phyloP scores from a whole-genome alignment of 306 rosid genomes.

The Cucumis cinereus region DNA sequence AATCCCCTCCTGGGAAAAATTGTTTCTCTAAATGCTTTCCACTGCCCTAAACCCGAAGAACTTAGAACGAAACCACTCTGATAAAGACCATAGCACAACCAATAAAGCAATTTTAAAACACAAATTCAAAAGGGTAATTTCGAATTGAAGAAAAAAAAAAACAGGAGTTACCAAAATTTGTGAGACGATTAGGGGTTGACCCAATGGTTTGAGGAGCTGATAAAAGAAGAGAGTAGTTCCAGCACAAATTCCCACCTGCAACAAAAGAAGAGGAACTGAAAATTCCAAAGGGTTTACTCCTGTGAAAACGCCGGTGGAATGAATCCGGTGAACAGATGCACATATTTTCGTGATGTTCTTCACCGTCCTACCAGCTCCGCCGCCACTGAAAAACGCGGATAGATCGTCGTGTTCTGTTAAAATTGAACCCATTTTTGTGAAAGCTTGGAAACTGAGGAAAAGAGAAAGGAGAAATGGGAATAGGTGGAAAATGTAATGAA shows the following conservation, averaged over 20 bases:
- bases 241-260: conserved; percentile 10
- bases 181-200: conserved; percentile 13
- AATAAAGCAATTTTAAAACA: not conserved
- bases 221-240: conserved; percentile 1
- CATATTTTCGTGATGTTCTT: conserved; percentile 13
- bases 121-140: no score
- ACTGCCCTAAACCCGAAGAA: conserved; percentile 22
- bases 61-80: conserved; percentile 28
- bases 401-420: no score
- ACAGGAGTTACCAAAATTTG: conserved; percentile 18
- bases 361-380: not conserved
- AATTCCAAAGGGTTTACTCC: conserved; percentile 13
- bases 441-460: no score
- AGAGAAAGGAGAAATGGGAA: no score
- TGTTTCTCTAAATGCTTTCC: not conserved
- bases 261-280: conserved; percentile 17
- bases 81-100: not conserved
- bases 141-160: not conserved
- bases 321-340: not conserved
- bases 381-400: no score
- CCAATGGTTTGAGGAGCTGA: conserved; percentile 19
- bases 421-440: no score
- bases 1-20: conserved; percentile 21
- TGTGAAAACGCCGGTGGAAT: conserved; percentile 6
- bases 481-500: no score